phyloP scores from a whole-genome alignment of 1,284 basidiomycete genomes.

The Sporisorium scitamineum region DNA sequence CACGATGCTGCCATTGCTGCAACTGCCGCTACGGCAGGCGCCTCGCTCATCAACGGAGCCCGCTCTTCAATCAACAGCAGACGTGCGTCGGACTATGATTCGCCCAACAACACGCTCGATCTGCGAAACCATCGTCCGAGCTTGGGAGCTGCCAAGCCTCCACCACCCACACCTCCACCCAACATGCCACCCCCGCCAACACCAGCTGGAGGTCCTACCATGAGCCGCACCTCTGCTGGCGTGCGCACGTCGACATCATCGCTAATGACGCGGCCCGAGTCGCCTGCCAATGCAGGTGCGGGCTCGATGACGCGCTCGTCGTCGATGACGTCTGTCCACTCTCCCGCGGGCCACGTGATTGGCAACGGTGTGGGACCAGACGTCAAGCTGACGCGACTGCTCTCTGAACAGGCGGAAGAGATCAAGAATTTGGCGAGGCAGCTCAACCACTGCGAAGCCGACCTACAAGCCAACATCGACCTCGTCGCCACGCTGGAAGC shows the following conservation, averaged over 20 bases:
- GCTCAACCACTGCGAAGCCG: constrained; percentile 86
- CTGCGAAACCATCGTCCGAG: constrained; percentile 38
- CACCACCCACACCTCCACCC: constrained; percentile 88
- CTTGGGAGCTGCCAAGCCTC: constrained; percentile 75
- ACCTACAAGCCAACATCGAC: constrained; percentile 91
- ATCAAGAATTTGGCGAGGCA: constrained; percentile 91
- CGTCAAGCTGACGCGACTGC: constrained; percentile 64
- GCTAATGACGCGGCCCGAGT: constrained; percentile 53
- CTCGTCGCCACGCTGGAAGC: constrained; percentile 74
- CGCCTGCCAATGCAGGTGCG: constrained; percentile 30
- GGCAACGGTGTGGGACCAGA: constrained; percentile 32
- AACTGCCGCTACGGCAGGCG: neutral
- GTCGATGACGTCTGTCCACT: constrained; percentile 52
- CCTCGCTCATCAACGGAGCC: constrained; percentile 25
- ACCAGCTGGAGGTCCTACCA: constrained; percentile 21
- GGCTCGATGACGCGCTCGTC: constrained; percentile 57
- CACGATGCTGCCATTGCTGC: constrained; percentile 28
- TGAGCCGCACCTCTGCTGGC: constrained; percentile 35
- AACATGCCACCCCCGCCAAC: constrained; percentile 81
- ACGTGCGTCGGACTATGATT: constrained; percentile 34
- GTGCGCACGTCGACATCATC: constrained; percentile 55
- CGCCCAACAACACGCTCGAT: constrained; percentile 12
- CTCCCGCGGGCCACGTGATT: constrained; percentile 27
- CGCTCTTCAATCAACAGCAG: constrained; percentile 32
- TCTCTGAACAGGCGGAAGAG: constrained; percentile 82